Percentiles rank a stretch among this genome's conserved stretches.
These are phyloP conservation scores for Clavulina sp. DNA, from an alignment of 768 basidiomycete species.

Conservation along the genomic window DNA sequence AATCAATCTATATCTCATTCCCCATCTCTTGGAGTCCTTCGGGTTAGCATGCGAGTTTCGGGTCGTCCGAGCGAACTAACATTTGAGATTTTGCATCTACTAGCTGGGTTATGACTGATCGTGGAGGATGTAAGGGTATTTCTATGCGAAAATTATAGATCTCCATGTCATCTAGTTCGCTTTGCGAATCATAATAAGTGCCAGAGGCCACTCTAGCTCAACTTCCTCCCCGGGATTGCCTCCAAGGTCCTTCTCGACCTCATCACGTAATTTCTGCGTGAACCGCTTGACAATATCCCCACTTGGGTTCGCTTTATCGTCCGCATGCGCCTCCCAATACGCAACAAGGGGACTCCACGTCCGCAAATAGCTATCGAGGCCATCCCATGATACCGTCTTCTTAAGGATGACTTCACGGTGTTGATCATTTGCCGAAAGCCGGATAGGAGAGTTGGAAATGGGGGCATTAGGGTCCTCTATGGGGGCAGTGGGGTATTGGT, in stretches of 20 bases:
- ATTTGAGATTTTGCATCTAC: no score
- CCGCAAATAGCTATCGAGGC: slow-evolving; percentile 46
- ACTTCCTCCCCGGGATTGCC: slow-evolving; percentile 13
- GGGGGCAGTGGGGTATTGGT: slow-evolving; percentile 21
- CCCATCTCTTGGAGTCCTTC: no score
- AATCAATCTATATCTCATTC: no score
- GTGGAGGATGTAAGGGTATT: no score
- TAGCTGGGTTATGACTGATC: no score
- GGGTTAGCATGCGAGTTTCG: no score
- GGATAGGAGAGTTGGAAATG: background rate
- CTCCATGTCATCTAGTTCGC: no score
- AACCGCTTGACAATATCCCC: slow-evolving; percentile 15
- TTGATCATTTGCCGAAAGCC: slow-evolving; percentile 12
- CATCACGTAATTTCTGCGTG: slow-evolving; percentile 8
- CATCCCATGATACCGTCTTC: slow-evolving; percentile 44
- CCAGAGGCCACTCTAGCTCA: slow-evolving; percentile 19
- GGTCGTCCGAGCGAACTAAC: no score
- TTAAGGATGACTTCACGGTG: slow-evolving; percentile 29
- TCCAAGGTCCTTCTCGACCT: slow-evolving; percentile 2
- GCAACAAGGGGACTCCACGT: slow-evolving; percentile 56
- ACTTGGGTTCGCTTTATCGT: slow-evolving; percentile 25
- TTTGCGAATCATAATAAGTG: slow-evolving; percentile 19
- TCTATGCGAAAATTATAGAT: no score
- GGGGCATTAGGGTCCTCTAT: slow-evolving; percentile 4
- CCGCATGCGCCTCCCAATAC: slow-evolving; percentile 44